Conservation (phyloP, 164 flowering plant genomes). For the Tinospora cordifolia region DNA sequence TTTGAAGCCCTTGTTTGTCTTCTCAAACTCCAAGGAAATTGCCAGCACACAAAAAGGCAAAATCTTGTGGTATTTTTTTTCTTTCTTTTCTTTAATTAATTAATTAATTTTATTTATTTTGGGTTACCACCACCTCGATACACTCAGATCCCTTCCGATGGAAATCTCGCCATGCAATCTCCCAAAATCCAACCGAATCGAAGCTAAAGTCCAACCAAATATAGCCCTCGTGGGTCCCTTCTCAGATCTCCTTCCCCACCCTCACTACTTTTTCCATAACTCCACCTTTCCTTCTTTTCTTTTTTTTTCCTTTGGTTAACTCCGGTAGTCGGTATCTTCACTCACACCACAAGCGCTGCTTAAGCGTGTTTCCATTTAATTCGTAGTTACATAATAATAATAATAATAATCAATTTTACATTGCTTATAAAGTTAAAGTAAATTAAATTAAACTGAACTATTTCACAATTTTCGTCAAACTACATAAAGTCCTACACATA, state of each 20-base stretch:
- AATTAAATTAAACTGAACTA: no score
- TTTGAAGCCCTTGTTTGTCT: no score
- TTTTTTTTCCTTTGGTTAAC: no score
- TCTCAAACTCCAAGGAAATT: neutral
- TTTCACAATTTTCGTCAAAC: no score
- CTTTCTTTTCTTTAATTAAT: neutral
- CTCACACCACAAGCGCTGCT: no score
- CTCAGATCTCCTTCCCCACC: neutral
- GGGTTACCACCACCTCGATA: neutral
- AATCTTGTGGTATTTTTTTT: constrained; percentile 2
- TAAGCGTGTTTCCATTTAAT: no score
- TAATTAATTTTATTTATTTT: no score
- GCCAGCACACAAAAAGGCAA: neutral
- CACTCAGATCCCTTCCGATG: neutral
- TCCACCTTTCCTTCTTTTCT: neutral
- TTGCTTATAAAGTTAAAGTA: no score
- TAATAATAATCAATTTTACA: no score
- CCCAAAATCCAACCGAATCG: constrained; percentile 4
- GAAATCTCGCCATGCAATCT: neutral
- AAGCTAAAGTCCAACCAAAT: constrained; percentile 4
- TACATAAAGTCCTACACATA: no score
- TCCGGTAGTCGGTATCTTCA: no score
- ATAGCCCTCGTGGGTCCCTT: neutral
- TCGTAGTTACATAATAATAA: no score
- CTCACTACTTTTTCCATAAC: neutral